Conservation (phyloP, 192 early-diverging fungal genomes). For the Borealophlyctis nickersoniae region DNA sequence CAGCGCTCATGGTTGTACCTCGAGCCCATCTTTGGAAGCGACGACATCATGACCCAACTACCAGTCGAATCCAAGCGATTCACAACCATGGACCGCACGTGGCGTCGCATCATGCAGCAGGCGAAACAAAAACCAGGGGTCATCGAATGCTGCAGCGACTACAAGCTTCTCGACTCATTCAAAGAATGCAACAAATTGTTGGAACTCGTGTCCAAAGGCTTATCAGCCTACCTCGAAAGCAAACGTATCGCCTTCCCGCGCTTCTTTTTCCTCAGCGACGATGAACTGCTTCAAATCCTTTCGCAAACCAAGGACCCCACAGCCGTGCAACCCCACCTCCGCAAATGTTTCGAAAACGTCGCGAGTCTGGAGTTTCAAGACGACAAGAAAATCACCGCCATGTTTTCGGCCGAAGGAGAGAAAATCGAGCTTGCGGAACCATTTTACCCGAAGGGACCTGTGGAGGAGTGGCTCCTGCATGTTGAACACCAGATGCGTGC, state of each 20-base stretch:
- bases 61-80: slow-evolving; percentile 59
- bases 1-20: slow-evolving; percentile 60
- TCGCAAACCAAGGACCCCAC: slow-evolving; percentile 65
- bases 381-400: slow-evolving; percentile 49
- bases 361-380: slow-evolving; percentile 49
- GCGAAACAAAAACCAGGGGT: slow-evolving; percentile 52
- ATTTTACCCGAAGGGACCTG: slow-evolving; percentile 58
- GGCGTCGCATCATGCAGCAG: slow-evolving; percentile 54
- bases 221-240: slow-evolving; percentile 59
- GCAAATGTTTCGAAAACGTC: slow-evolving; percentile 64
- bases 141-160: slow-evolving; percentile 54
- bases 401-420: slow-evolving; percentile 62
- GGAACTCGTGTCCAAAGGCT: slow-evolving; percentile 56
- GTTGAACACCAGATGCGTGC: slow-evolving; percentile 57
- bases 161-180: slow-evolving; percentile 57
- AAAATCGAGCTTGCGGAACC: slow-evolving; percentile 47
- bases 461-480: slow-evolving; percentile 57
- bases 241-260: slow-evolving; percentile 58
- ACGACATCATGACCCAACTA: slow-evolving; percentile 59
- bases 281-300: slow-evolving; percentile 59
- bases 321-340: slow-evolving; percentile 58
- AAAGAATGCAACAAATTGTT: slow-evolving; percentile 61
- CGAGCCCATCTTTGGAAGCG: slow-evolving; percentile 59
- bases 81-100: slow-evolving; percentile 61
- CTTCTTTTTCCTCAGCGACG: slow-evolving; percentile 62